Base-by-base conservation (phyloP, 2,329 filamentous ascomycete genomes). In the Xylariales sp. region DNA sequence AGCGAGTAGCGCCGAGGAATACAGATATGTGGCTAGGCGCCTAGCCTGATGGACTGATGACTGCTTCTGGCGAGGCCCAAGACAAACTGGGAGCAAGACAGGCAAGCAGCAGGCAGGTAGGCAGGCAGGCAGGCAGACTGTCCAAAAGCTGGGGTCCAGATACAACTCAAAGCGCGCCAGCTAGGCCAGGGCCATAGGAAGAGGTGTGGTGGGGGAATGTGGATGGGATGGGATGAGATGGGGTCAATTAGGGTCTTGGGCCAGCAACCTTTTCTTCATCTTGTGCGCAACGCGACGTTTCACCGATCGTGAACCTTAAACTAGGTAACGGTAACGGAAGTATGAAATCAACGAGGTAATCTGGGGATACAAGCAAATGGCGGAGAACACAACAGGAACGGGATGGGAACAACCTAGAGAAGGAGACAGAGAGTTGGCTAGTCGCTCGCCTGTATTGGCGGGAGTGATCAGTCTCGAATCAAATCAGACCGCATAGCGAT, bases 11-110 rank as follows among this genome's bases (percentile, higher is more conserved):
- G n/a, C n/a, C n/a, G n/a, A n/a, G n/a, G n/a, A n/a, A n/a, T n/a
- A n/a, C n/a, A n/a, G n/a, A n/a, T n/a, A n/a, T n/a, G 40, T 38
- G 33, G 40, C 40, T 22, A 19, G 33, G 40, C 33, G 39, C 31
- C 22, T 35, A 42, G 39, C 31, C 21, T 25, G 21, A 7, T 21
- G 20, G 24, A 35, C 22, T 25, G 39, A 46, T 45, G 42, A 43
- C 43, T 47, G 46, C 41, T 43, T 48, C 48, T 50, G 48, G 52
- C 47, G 44, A 50, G 48, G 52, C 46, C 52, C 52, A 47, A 53
- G 50, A 51, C 45, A 46, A 51, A 52, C 44, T 49, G 27, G 32
- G 40, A 40, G 33, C 42, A 31, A 38, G 42, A 37, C 35, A 41
- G 42, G 44, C 42, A 36, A 48, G 43, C 14, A 14, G 21, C n/a